These are phyloP conservation scores for Colletotrichum limetticola DNA, from an alignment of 2,329 filamentous ascomycete genomes.

Conservation along the genomic window DNA sequence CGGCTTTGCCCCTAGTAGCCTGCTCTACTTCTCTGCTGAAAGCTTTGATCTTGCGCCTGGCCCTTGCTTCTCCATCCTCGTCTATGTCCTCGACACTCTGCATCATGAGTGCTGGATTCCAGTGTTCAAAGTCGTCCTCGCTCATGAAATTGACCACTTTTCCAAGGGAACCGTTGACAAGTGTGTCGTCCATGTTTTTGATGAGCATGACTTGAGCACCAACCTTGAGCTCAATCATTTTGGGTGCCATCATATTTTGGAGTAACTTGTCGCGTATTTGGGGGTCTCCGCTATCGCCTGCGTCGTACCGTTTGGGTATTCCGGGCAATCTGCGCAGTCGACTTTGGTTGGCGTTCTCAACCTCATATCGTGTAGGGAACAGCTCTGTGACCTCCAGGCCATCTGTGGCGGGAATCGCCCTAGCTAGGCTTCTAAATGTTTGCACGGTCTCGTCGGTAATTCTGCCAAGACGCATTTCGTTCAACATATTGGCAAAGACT, in stretches of 20 bases:
- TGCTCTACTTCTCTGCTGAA: constrained; percentile 56
- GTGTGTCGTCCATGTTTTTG: constrained; percentile 94
- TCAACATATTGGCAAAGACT: constrained; percentile 94
- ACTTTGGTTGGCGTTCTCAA: constrained; percentile 84
- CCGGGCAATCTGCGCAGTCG: constrained; percentile 80
- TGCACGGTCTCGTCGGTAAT: constrained; percentile 81
- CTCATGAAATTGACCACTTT: constrained; percentile 83
- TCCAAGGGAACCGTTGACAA: constrained; percentile 95
- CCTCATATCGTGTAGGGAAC: constrained; percentile 90
- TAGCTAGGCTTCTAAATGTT: constrained; percentile 78
- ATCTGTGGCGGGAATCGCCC: constrained; percentile 79
- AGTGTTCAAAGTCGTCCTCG: constrained; percentile 51
- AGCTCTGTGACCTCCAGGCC: constrained; percentile 87
- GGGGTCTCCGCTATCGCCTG: constrained; percentile 80
- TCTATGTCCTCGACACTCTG: constrained; percentile 49
- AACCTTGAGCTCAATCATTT: constrained; percentile 82
- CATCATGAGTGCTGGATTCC: constrained; percentile 47
- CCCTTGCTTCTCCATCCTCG: constrained; percentile 53
- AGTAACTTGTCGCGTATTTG: constrained; percentile 80
- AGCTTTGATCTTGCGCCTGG: constrained; percentile 67
- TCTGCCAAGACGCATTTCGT: constrained; percentile 93
- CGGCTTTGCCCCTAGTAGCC: constrained; percentile 49
- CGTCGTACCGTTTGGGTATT: constrained; percentile 73
- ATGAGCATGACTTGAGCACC: constrained; percentile 99
- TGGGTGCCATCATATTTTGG: constrained; percentile 92